Base-by-base conservation (phyloP, 2,329 filamentous ascomycete species). In the Trichoderma guizhouense region DNA sequence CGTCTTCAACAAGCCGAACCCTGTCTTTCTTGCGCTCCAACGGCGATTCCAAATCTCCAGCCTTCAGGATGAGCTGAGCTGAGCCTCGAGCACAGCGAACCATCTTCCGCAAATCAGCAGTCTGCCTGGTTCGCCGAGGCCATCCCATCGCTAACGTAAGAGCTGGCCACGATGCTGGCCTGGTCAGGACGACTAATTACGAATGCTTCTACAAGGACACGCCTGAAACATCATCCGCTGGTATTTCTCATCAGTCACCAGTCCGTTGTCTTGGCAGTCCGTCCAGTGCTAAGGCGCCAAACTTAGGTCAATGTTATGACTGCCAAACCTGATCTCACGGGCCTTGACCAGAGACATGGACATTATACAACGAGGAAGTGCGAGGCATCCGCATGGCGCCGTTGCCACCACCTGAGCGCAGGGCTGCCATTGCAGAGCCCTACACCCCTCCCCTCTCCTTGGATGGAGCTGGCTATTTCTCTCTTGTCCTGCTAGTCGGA, bases 381-480 rank as follows among this genome's bases (percentile, higher is more conserved):
- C 36, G 36, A 68, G 65, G 34, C 51, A 30, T 47, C 18, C 53
- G 11, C 15, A 47, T 7, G 43, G 36, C 61, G 9, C 51, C 39
- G 53, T 55, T 47, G 43, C 53, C n/a, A n/a, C 39, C 24, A 34
- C n/a, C 11, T 28, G 39, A n/a, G 24, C 28, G 55, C 65, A 60
- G 55, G 65, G 65, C 55, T 69, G 65, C 65, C 15, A 66, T 12
- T 24, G 15, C 26, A 68, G 53, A 68, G 65, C 65, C 65, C 55
- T 69, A 69, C 65, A 51, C 65, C 65, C 65, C 65, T 68, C 65
- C 47, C 62, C 64, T 67, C 51, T 57, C 24, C 11, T 11, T n/a
- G 21, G 21, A 14, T 34, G 26, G 57, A 21, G 28, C 32, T n/a
- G 57, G 57, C 30, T 34, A 6, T 7, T 18, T 39, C 32, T 39